Evolutionary conservation across 2,329 filamentous ascomycete genomes (phyloP), one percentile per base, ranked within the genome.

Genomic region (Trichoderma afroharzianum): DNA sequence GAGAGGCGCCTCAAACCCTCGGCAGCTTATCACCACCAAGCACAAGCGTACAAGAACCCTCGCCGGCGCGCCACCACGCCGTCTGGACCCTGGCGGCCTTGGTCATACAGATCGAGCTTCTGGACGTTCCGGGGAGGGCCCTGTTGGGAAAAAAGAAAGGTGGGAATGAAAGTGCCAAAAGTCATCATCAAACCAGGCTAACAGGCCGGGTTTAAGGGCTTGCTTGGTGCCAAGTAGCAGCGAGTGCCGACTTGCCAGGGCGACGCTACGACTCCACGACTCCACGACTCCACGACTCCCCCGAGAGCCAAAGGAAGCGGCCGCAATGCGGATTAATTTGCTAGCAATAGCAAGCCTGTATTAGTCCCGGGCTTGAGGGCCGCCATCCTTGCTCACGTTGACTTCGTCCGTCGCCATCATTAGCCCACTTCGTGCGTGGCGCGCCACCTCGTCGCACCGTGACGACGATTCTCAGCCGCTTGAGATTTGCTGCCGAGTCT

Each of bases 261-360:
- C 53, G 28, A 68, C 55, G 21, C 36, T 24, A 61, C 36, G 57
- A 61, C 66, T 61, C 66, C 55, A 62, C 55, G 57, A 50, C 66
- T 61, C 66, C 55, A 62, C 55, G 57, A 50, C 36, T 53, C 53
- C 36, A 43, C 36, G 36, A 43, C 39, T 43, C 39, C 39, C 64
- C 36, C 64, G 64, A 69, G 33, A n/a, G 30, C 67, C 67, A 69
- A 61, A 62, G 67, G 58, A 24, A 21, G 43, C 57, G 67, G 55
- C 67, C 67, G 21, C 36, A 62, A 69, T 61, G 67, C 57, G 67
- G 67, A 69, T 69, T 69, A 69, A 69, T 69, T 69, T 62, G 57
- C 57, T 53, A 21, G 39, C 33, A 50, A 12, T n/a, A 62, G 47
- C 55, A 50, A 50, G 67, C 21, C 55, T 68, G 53, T 12, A 50